Base-by-base conservation (phyloP, 768 basidiomycete genomes). In the Auriscalpium vulgare region DNA sequence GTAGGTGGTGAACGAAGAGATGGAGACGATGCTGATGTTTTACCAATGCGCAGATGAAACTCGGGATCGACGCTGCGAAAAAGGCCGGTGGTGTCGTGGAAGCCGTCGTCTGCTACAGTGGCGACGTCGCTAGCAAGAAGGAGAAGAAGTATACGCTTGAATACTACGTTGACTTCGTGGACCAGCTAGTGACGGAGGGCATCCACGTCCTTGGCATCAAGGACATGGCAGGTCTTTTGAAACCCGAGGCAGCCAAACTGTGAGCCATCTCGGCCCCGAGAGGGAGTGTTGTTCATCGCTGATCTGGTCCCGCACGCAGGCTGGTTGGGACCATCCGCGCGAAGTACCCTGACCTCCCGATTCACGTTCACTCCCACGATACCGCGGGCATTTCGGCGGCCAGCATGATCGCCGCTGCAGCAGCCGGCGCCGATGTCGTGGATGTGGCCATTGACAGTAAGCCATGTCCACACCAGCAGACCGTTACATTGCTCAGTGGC, bases 331-430 rank as follows among this genome's bases (percentile, higher is more conserved):
- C 94, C 11, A 95, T 99, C 72, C 83, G 97, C 68, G 84, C 91
- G 75, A 94, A 91, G 64, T 88, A 98, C 72, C 97, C 97, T 43
- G 94, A 97, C 68, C 81, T 99, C 55, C 95, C 97, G 35, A 98
- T 99, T 70, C 97, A 99, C 69, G 95, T 99, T 38, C 97, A 99
- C 75, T 97, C 97, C 11, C 97, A 99, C 72, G 97, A 99, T 72
- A 99, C 97, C 34, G 97, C 97, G 51, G 97, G 97, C 72, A 98
- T 99, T 65, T 91, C 97, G 34, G 78, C 91, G 49, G 92, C 95
- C n/a, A 93, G 88, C 66, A 98, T 98, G 97, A 73, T 99, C 58
- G 97, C 97, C 4, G 84, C 83, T 21, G 97, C 97, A 3, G 86
- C 87, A 10, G 97, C 97, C n/a, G 97, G 97, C 61, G 97, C 97